Conservation (phyloP, 495 filamentous ascomycete genomes). For the Aspergillus nidulans region DNA sequence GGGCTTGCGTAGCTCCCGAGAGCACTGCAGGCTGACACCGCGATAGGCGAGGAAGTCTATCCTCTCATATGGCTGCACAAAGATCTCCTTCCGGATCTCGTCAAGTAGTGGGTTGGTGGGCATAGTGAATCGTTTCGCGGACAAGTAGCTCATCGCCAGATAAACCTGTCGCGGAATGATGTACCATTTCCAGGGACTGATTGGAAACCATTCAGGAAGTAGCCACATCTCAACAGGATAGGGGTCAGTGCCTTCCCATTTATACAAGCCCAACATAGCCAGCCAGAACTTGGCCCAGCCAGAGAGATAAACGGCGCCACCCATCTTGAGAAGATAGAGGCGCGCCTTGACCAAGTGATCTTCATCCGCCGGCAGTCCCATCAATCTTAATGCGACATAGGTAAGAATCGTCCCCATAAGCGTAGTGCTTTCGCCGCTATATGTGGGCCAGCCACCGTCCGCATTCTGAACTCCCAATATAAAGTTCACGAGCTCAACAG, state of each 20-base stretch:
- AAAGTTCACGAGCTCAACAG: constrained; percentile 8
- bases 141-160: constrained; percentile 12
- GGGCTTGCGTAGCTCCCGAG: constrained; percentile 4
- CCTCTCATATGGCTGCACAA: background rate
- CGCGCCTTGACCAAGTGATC: constrained; percentile 69
- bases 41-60: constrained; percentile 3
- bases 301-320: constrained; percentile 67
- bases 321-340: constrained; percentile 50
- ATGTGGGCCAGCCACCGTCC: constrained; percentile 78
- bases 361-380: constrained; percentile 73
- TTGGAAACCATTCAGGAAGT: constrained; percentile 11
- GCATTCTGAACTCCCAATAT: constrained; percentile 41
- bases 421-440: constrained; percentile 72
- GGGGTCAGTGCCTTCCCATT: constrained; percentile 69
- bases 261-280: constrained; percentile 61
- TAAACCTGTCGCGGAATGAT: constrained; percentile 8
- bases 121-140: constrained; percentile 1
- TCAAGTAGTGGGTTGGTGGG: constrained; percentile 6
- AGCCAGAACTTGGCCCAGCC: constrained; percentile 90
- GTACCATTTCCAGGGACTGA: constrained; percentile 14
- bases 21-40: background rate
- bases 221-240: constrained; percentile 75
- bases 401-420: constrained; percentile 78
- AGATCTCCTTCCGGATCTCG: constrained; percentile 9
- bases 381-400: constrained; percentile 65